These are phyloP conservation scores for Breviolum minutum DNA, from an alignment of 73 alveolate genomes.

Conservation along the genomic window DNA sequence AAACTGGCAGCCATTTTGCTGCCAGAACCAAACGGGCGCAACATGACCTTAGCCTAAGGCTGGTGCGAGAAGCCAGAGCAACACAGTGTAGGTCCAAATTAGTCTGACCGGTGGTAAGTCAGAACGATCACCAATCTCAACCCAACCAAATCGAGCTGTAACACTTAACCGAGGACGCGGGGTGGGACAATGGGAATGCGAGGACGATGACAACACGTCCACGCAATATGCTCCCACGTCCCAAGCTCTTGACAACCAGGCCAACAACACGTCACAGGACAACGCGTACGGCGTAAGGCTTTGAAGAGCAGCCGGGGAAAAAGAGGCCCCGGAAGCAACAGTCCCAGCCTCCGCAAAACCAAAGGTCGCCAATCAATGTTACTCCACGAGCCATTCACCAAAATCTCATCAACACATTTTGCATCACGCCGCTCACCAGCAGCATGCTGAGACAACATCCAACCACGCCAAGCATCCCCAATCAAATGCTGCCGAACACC, in stretches of 20 bases:
- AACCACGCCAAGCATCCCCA: not conserved
- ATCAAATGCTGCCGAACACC: not conserved
- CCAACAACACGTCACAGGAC: not conserved
- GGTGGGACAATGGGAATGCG: too few species aligned
- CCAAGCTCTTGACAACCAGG: constrained; percentile 1
- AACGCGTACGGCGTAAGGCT: too few species aligned
- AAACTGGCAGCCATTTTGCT: too few species aligned
- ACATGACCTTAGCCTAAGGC: too few species aligned
- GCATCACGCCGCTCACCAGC: not conserved
- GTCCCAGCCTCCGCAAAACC: not conserved
- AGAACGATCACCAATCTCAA: too few species aligned
- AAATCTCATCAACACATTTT: too few species aligned
- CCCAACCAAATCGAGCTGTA: too few species aligned
- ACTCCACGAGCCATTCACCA: not conserved
- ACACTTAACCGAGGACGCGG: too few species aligned
- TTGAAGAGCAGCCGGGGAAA: not conserved
- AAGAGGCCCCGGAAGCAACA: not conserved
- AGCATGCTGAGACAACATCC: not conserved
- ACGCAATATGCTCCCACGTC: constrained; percentile 1
- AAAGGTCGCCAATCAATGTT: not conserved
- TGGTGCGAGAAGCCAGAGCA: too few species aligned
- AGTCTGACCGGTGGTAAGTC: too few species aligned
- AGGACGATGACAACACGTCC: not conserved
- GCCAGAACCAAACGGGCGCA: too few species aligned
- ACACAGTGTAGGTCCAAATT: too few species aligned